Evolutionary conservation across 129 eudicot species (phyloP), one percentile per base, ranked within the genome.

Genomic region (Dittrichia graveolens): DNA sequence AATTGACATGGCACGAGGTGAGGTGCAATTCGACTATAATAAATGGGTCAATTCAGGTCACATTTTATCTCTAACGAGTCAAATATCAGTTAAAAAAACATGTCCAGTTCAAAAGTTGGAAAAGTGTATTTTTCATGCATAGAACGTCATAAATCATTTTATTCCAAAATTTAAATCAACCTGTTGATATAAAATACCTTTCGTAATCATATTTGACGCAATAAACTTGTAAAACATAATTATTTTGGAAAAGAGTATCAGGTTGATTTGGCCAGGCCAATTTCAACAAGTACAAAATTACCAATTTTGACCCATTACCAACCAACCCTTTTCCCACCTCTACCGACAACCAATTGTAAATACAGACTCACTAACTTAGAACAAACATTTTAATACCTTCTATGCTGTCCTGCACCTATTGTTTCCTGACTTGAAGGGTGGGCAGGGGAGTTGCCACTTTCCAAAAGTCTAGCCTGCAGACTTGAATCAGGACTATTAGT

Each of bases 381-480:
- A 71, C 42, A 45, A 46, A 46, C n/a, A 31, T 49, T 58, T 52
- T 53, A 67, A 14, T 81, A 89, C 98, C 98, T 85, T 73, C 88
- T 80, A 66, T 46, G 89, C 67, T 76, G 95, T 56, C 79, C 88
- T 10, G 80, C 76, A 73, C 40, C 79, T 9, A 50, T 45, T 63
- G 87, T 71, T 63, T 82, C 82, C 39, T 86, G 81, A 65, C 47
- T 70, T 46, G 90, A 82, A 66, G 74, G 75, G 72, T 72, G 83
- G 43, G 81, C 79, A 0, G 85, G 83, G 81, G 75, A 74, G 71
- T 73, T 81, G 18, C 77, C 73, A 74, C 80, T 72, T 53, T 94
- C 94, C 86, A 94, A 79, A 43, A 94, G 99, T 69, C 97, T 88
- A 62, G 86, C 83, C 67, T 90, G 99, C 75, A 94, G 80, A 72